These are phyloP conservation scores for Oryza australiensis DNA, from an alignment of 176 grass and related monocot genomes.

Conservation along the genomic window DNA sequence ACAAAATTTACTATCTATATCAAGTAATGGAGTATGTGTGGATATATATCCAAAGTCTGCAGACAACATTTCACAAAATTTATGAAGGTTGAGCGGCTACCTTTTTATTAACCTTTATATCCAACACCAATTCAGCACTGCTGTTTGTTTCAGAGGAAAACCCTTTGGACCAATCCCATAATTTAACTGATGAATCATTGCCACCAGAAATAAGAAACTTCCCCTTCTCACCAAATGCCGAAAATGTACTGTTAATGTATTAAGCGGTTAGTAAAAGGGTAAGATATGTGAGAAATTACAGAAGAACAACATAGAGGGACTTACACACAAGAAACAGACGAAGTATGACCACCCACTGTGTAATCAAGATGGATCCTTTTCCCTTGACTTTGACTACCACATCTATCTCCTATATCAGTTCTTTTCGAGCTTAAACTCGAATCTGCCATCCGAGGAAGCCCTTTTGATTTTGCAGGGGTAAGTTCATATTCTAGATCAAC, in stretches of 20 bases:
- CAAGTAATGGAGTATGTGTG: not conserved
- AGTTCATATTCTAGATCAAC: conserved; percentile 83
- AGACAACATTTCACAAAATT: conserved; percentile 20
- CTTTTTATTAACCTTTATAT: conserved; percentile 86
- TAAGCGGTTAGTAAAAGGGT: conserved; percentile 33
- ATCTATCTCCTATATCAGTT: conserved; percentile 44
- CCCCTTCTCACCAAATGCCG: conserved; percentile 81
- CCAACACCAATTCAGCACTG: conserved; percentile 55
- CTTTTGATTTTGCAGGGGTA: conserved; percentile 53
- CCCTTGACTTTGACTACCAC: conserved; percentile 41
- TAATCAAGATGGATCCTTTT: conserved; percentile 79
- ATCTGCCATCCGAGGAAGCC: conserved; percentile 21
- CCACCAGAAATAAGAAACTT: conserved; percentile 91
- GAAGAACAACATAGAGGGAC: conserved; percentile 31
- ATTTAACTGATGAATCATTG: conserved; percentile 84
- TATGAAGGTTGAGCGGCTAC: conserved; percentile 39
- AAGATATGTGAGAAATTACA: not conserved
- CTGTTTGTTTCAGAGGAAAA: conserved; percentile 64
- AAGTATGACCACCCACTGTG: conserved; percentile 72
- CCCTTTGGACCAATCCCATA: conserved; percentile 89
- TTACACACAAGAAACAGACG: conserved; percentile 91
- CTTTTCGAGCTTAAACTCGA: conserved; percentile 46
- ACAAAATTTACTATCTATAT: not conserved
- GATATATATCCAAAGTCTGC: conserved; percentile 1
- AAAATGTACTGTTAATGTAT: conserved; percentile 72